Conservation (phyloP, 2,329 filamentous ascomycete genomes). For the Botrytis fragariae region DNA sequence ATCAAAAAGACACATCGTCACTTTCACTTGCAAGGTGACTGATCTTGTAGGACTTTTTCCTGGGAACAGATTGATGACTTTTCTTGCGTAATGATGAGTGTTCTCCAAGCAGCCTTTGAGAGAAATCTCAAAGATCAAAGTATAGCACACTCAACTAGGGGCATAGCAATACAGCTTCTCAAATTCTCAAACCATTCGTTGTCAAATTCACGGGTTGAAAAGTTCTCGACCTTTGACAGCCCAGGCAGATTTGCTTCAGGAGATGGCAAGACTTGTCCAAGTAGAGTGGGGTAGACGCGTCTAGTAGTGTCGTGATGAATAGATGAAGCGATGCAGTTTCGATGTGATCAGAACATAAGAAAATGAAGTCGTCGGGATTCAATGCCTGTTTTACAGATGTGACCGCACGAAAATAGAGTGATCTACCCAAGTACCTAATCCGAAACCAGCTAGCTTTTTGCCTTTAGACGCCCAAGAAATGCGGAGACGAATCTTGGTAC, state of each 20-base stretch:
- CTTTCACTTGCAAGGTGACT: background rate
- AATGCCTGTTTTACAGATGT: constrained; percentile 3
- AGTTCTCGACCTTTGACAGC: background rate
- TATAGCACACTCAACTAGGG: background rate
- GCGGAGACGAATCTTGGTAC: constrained; percentile 8
- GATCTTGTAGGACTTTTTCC: background rate
- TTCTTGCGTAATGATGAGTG: background rate
- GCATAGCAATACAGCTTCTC: background rate
- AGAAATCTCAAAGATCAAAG: background rate
- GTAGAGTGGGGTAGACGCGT: background rate
- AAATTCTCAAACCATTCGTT: background rate
- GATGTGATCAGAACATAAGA: background rate
- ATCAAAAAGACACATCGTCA: background rate
- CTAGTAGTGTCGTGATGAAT: background rate
- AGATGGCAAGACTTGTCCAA: background rate
- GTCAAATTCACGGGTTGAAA: background rate
- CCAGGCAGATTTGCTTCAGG: background rate
- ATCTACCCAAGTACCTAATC: background rate
- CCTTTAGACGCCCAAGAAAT: constrained; percentile 9
- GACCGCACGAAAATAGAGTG: background rate
- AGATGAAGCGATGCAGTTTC: background rate
- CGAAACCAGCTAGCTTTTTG: background rate
- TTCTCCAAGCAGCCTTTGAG: too few species aligned
- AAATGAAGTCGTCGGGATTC: background rate
- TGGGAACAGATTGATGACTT: background rate